Conservation (phyloP, 1,139 yeast species). For the Suhomyces bolitotheri region DNA sequence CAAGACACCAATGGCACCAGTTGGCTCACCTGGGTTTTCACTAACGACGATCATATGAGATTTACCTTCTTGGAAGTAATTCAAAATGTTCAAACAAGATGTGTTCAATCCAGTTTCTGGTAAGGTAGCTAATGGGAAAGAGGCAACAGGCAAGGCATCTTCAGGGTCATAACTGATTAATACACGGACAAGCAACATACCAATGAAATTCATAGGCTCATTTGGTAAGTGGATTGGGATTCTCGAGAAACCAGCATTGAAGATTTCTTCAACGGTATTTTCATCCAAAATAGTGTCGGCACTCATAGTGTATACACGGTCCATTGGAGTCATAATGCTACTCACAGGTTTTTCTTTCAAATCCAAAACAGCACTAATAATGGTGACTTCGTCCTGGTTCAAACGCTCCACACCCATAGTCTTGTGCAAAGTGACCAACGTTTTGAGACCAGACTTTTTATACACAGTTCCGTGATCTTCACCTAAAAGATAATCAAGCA, state of each 20-base stretch:
- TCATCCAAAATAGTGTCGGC: constrained; percentile 85
- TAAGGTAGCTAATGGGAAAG: constrained; percentile 91
- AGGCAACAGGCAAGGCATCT: constrained; percentile 87
- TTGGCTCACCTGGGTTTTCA: constrained; percentile 80
- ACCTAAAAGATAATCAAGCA: constrained; percentile 81
- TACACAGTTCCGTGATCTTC: constrained; percentile 96
- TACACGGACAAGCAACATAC: constrained; percentile 91
- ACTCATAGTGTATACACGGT: constrained; percentile 85
- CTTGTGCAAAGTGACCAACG: constrained; percentile 87
- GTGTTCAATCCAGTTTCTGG: constrained; percentile 94
- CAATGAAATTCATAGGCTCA: constrained; percentile 88
- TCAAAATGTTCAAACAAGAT: constrained; percentile 87
- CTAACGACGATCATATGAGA: constrained; percentile 96
- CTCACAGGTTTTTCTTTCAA: constrained; percentile 87
- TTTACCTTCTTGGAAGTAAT: constrained; percentile 96
- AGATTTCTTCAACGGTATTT: constrained; percentile 80
- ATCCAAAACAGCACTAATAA: constrained; percentile 90
- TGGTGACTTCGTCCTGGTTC: constrained; percentile 94
- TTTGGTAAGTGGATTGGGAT: constrained; percentile 93
- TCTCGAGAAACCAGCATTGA: constrained; percentile 92
- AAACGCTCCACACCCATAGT: constrained; percentile 95
- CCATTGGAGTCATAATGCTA: constrained; percentile 91
- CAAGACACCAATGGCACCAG: constrained; percentile 87
- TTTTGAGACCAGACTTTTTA: constrained; percentile 88
- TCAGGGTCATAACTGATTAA: constrained; percentile 96